phyloP scores from a whole-genome alignment of 306 rosid genomes.

The Calophaca sinica region DNA sequence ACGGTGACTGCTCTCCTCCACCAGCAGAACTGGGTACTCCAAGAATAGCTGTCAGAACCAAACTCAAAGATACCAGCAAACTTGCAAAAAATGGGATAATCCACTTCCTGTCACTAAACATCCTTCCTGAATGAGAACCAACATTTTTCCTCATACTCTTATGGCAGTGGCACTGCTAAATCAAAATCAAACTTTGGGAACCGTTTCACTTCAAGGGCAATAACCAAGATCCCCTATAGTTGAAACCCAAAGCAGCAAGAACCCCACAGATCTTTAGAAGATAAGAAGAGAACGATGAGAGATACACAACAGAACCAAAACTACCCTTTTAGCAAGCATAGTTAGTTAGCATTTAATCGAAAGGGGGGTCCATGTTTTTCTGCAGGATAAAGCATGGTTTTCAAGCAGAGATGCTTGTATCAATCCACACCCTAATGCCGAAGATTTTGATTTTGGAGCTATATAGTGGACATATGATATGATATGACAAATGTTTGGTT shows the following conservation, averaged over 20 bases:
- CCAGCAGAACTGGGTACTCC: slow-evolving; percentile 62
- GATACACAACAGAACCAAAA: slow-evolving; percentile 44
- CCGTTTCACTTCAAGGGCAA: slow-evolving; percentile 28
- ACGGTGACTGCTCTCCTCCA: slow-evolving; percentile 66
- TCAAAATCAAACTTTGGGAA: slow-evolving; percentile 33
- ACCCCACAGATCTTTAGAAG: slow-evolving; percentile 47
- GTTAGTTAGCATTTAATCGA: slow-evolving; percentile 39
- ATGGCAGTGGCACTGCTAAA: slow-evolving; percentile 21
- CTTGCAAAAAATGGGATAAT: slow-evolving; percentile 84
- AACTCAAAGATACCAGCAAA: slow-evolving; percentile 68
- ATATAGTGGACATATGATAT: slow-evolving; percentile 43
- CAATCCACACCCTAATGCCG: slow-evolving; percentile 44
- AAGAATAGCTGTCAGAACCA: slow-evolving; percentile 67
- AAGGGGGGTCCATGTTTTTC: slow-evolving; percentile 40
- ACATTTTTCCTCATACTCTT: slow-evolving; percentile 88
- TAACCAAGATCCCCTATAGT: slow-evolving; percentile 44
- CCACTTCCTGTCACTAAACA: slow-evolving; percentile 87
- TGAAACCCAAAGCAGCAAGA: slow-evolving; percentile 47
- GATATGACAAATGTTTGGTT: slow-evolving; percentile 46
- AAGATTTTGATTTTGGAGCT: slow-evolving; percentile 55
- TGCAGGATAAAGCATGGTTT: slow-evolving; percentile 52
- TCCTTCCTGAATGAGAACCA: slow-evolving; percentile 77
- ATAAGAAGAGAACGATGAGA: slow-evolving; percentile 30
- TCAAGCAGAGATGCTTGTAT: slow-evolving; percentile 44
- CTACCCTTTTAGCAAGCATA: slow-evolving; percentile 43